These are phyloP conservation scores for Tricharina praecox DNA, from an alignment of 495 filamentous ascomycete genomes.

Conservation along the genomic window DNA sequence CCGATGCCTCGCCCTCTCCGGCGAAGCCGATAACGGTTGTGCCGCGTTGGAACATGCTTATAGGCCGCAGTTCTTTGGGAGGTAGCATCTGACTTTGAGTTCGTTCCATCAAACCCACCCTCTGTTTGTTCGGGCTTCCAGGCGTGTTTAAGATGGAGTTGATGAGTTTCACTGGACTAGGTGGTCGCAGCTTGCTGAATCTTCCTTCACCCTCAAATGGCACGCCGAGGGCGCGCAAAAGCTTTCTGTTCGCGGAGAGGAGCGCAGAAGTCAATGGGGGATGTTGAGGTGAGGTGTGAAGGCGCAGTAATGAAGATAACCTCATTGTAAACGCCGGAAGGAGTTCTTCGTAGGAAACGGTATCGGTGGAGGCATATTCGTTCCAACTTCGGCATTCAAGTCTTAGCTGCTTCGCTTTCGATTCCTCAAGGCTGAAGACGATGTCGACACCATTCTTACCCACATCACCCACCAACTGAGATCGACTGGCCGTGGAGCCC, in stretches of 20 bases:
- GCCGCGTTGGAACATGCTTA: slow-evolving; percentile 16
- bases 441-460: slow-evolving; percentile 56
- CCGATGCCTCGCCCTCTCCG: slow-evolving; percentile 4
- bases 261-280: slow-evolving; percentile 44
- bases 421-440: slow-evolving; percentile 35
- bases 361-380: slow-evolving; percentile 25
- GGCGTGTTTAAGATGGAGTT: slow-evolving; percentile 48
- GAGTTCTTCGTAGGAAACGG: slow-evolving; percentile 18
- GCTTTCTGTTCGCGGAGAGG: slow-evolving; percentile 51
- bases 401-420: slow-evolving; percentile 18
- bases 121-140: slow-evolving; percentile 12
- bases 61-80: slow-evolving; percentile 13
- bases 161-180: slow-evolving; percentile 79
- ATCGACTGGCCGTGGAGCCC: slow-evolving; percentile 8
- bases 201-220: slow-evolving; percentile 41
- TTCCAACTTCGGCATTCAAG: slow-evolving; percentile 26
- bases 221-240: slow-evolving; percentile 54
- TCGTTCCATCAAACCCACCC: slow-evolving; percentile 15
- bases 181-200: slow-evolving; percentile 44
- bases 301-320: slow-evolving; percentile 20
- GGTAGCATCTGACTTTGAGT: slow-evolving; percentile 23
- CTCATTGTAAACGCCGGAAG: slow-evolving; percentile 21
- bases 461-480: slow-evolving; percentile 31
- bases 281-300: slow-evolving; percentile 55
- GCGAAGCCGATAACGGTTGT: slow-evolving; percentile 16